Evolutionary conservation across 2,329 filamentous ascomycete species (phyloP).

Genomic region (Fusarium beomiforme): DNA sequence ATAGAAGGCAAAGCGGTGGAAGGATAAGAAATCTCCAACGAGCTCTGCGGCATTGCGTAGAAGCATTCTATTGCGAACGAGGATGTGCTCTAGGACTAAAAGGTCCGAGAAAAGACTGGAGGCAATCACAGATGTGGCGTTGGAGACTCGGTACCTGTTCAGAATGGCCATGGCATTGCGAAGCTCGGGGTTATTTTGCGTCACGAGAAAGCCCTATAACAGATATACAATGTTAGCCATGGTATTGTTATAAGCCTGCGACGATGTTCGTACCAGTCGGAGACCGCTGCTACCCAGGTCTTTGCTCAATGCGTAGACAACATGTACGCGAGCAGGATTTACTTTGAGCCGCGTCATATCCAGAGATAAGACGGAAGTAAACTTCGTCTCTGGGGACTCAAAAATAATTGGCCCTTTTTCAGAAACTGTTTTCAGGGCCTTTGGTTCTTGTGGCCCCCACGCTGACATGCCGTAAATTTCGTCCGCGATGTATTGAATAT

Average conservation of each 20-base stretch:
- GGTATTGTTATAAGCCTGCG: not conserved
- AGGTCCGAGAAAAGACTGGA: not conserved
- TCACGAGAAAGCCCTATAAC: not conserved
- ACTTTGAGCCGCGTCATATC: not conserved
- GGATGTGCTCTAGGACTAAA: not conserved
- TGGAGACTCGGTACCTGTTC: not conserved
- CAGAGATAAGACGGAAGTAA: not conserved
- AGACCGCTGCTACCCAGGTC: not conserved
- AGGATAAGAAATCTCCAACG: not conserved
- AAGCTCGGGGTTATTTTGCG: not conserved
- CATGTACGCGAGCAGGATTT: not conserved
- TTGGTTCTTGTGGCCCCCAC: not conserved
- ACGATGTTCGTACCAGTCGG: not conserved
- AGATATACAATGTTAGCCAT: not conserved
- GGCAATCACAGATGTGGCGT: not conserved
- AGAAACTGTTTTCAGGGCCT: not conserved
- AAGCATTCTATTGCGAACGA: not conserved
- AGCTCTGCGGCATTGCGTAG: not conserved
- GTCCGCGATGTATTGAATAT: not conserved
- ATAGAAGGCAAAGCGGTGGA: not conserved
- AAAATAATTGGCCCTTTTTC: not conserved
- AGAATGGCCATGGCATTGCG: not conserved
- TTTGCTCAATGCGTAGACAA: not conserved
- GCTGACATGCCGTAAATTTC: not conserved
- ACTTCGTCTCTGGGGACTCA: not conserved